Evolutionary conservation across 73 alveolate genomes (phyloP).

Genomic region (Paramecium biaurelia): DNA sequence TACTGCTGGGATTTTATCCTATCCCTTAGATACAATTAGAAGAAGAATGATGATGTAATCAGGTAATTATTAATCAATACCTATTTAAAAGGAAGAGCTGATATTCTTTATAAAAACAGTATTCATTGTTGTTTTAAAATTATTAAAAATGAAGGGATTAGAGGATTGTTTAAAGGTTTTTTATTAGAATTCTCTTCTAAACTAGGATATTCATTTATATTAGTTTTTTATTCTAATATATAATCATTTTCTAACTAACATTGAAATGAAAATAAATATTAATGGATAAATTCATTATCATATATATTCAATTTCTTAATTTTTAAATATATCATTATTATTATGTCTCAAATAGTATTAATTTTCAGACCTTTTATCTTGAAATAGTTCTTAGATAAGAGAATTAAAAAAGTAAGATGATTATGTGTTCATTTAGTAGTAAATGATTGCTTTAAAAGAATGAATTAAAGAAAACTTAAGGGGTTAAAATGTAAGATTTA

Average conservation of each 20-base stretch:
- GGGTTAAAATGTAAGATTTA: not conserved
- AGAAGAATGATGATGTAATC: conserved; percentile 93
- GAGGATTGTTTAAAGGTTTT: conserved; percentile 89
- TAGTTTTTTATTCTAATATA: conserved; percentile 80
- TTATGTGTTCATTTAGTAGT: not conserved
- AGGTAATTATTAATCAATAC: conserved; percentile 44
- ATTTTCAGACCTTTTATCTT: not conserved
- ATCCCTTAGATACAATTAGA: conserved; percentile 93
- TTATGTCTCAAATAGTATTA: too few species aligned
- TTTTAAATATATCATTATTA: too few species aligned
- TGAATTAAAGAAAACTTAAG: not conserved
- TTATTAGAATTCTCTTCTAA: conserved; percentile 84
- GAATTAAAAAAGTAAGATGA: too few species aligned
- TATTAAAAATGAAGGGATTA: conserved; percentile 76
- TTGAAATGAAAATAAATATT: not conserved
- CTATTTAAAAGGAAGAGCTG: conserved; percentile 61
- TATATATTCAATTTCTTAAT: not conserved
- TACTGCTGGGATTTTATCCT: conserved; percentile 78
- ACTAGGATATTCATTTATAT: conserved; percentile 83
- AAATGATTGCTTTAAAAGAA: not conserved
- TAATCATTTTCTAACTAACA: not conserved
- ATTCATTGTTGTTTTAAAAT: conserved; percentile 78
- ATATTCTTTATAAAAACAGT: conserved; percentile 72
- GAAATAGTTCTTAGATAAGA: too few species aligned
- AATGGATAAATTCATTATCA: not conserved